Percentiles rank a stretch among this genome's conserved stretches.
phyloP scores from a whole-genome alignment of 1,284 basidiomycete species.

The Xerocomus tenax region DNA sequence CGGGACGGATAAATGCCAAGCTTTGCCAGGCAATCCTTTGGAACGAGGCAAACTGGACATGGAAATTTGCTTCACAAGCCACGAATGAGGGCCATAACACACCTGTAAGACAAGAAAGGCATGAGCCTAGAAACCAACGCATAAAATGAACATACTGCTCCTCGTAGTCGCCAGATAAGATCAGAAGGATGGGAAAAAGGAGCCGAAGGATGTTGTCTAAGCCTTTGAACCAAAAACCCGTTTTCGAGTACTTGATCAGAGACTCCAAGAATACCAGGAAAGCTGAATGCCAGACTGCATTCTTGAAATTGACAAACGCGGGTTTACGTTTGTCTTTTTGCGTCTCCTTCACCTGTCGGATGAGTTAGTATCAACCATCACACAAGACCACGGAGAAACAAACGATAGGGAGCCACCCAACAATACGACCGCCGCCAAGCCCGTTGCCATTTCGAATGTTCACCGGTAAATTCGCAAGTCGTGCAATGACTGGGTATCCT shows the following conservation, averaged over 20 bases:
- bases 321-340: too few species aligned
- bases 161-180: neutral
- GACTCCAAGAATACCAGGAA: neutral
- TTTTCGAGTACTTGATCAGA: neutral
- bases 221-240: neutral
- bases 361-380: too few species aligned
- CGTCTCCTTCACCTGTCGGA: too few species aligned
- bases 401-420: too few species aligned
- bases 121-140: neutral
- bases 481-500: too few species aligned
- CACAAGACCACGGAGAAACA: too few species aligned
- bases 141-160: neutral
- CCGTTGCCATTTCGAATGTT: too few species aligned
- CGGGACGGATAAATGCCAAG: neutral
- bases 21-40: neutral
- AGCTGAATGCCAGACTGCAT: too few species aligned
- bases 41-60: neutral
- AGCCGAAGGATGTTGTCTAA: neutral
- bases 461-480: too few species aligned
- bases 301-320: too few species aligned
- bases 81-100: neutral
- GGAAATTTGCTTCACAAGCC: neutral
- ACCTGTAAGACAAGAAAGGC: neutral
- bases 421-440: too few species aligned
- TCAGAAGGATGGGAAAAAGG: neutral